A percentile compares a stretch with the other conserved stretches of the same genome.
phyloP scores from a whole-genome alignment of 1,284 basidiomycete species.

The Ganoderma multipileum region DNA sequence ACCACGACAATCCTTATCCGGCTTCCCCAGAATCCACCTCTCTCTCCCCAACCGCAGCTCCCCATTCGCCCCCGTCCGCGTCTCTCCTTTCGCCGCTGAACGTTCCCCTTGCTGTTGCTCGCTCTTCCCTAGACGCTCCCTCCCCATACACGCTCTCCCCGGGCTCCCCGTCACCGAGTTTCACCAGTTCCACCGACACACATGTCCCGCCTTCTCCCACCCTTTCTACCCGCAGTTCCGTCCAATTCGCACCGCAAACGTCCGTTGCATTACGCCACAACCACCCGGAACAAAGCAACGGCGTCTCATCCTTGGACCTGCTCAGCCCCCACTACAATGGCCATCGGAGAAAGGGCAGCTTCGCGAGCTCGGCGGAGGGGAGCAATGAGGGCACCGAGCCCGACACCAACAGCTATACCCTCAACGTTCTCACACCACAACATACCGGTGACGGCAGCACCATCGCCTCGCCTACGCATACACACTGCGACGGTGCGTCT shows the following conservation, averaged over 20 bases:
- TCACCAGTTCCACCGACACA: conserved; percentile 46
- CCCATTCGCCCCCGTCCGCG: conserved; percentile 18
- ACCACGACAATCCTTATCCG: conserved; percentile 13
- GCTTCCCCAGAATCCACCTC: conserved; percentile 16
- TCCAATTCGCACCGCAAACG: conserved; percentile 56
- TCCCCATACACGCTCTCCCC: conserved; percentile 29
- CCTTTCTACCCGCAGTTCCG: conserved; percentile 66
- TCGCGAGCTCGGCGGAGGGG: conserved; percentile 45
- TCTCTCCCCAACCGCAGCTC: conserved; percentile 13
- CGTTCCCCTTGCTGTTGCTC: conserved; percentile 20
- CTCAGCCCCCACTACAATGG: conserved; percentile 50
- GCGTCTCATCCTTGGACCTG: conserved; percentile 61
- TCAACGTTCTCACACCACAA: conserved; percentile 36
- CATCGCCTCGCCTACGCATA: conserved; percentile 45
- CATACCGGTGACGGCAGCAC: conserved; percentile 38
- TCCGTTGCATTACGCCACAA: conserved; percentile 74
- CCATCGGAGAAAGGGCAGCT: conserved; percentile 60
- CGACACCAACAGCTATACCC: conserved; percentile 38
- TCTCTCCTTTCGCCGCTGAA: conserved; percentile 30
- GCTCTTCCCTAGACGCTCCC: conserved; percentile 30
- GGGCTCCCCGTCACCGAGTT: conserved; percentile 37
- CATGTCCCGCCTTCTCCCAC: conserved; percentile 73
- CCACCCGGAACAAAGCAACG: conserved; percentile 65
- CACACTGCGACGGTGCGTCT: conserved; percentile 43
- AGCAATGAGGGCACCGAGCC: conserved; percentile 49